A percentile compares a stretch with the other conserved stretches of the same genome.
phyloP scores from a whole-genome alignment of 805 yeast species.

The Ogataea kodamae region DNA sequence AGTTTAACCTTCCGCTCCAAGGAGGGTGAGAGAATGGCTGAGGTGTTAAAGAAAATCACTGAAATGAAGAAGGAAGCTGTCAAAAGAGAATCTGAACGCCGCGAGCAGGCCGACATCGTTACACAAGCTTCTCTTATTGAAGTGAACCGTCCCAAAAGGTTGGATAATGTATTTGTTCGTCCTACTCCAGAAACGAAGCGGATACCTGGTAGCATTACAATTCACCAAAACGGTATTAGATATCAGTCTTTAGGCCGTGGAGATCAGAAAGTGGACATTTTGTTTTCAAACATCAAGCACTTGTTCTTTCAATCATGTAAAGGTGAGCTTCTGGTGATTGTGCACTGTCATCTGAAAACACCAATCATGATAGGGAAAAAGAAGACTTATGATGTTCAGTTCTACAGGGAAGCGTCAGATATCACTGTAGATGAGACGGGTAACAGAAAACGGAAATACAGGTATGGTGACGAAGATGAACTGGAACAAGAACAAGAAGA shows the following conservation, averaged over 20 bases:
- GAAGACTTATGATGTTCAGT: conserved; percentile 92
- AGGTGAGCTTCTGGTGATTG: conserved; percentile 87
- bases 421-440: conserved; percentile 97
- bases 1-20: conserved; percentile 84
- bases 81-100: conserved; percentile 85
- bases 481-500: conserved; percentile 98
- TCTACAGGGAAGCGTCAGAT: conserved; percentile 95
- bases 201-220: conserved; percentile 82
- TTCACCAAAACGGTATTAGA: conserved; percentile 94
- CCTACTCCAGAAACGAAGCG: conserved; percentile 98
- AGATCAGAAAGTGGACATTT: conserved; percentile 83
- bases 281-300: conserved; percentile 89
- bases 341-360: conserved; percentile 87
- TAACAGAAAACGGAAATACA: conserved; percentile 77
- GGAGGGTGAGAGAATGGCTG: conserved; percentile 87
- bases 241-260: conserved; percentile 82
- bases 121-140: conserved; percentile 86
- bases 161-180: conserved; percentile 86
- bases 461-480: conserved; percentile 98
- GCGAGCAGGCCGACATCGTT: conserved; percentile 90
- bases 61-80: conserved; percentile 90
- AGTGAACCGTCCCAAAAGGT: conserved; percentile 77
- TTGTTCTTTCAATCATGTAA: conserved; percentile 94
- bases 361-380: conserved; percentile 95
- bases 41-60: conserved; percentile 82